These are phyloP conservation scores for Phytopythium chamaehyphon DNA, from an alignment of 352 stramenopile genomes.

Conservation along the genomic window DNA sequence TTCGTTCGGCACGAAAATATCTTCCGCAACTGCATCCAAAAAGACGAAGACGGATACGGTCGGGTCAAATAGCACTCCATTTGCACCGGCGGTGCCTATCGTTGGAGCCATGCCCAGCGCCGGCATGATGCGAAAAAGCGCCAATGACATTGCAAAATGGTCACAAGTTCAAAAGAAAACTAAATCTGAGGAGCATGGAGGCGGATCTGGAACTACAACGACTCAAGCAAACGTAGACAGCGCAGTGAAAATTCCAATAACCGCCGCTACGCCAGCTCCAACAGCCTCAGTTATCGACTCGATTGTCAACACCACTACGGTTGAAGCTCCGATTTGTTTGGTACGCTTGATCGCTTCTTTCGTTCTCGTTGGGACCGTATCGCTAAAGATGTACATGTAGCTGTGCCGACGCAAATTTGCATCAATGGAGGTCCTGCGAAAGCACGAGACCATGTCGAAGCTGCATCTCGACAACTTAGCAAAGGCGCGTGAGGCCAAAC, in stretches of 20 bases:
- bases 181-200: constrained; percentile 14
- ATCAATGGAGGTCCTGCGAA: constrained; percentile 65
- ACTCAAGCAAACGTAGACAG: neutral
- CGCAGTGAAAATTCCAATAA: neutral
- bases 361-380: constrained; percentile 1
- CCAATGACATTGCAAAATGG: constrained; percentile 82
- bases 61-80: neutral
- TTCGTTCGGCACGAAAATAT: constrained; percentile 56
- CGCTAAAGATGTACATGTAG: constrained; percentile 18
- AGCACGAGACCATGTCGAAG: constrained; percentile 77
- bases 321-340: constrained; percentile 76
- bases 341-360: constrained; percentile 27
- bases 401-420: constrained; percentile 79
- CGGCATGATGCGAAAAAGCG: constrained; percentile 66
- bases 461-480: constrained; percentile 71
- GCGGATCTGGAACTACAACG: neutral
- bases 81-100: constrained; percentile 10
- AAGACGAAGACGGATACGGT: constrained; percentile 3
- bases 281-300: constrained; percentile 25
- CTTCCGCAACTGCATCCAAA: constrained; percentile 6
- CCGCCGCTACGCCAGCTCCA: neutral
- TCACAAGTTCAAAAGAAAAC: constrained; percentile 47
- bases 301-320: constrained; percentile 33
- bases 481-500: constrained; percentile 73
- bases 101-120: constrained; percentile 5